Percentiles rank a stretch among this genome's conserved stretches.
Conservation (phyloP, 805 yeast species). For the Kodamaea lidongshanica region DNA sequence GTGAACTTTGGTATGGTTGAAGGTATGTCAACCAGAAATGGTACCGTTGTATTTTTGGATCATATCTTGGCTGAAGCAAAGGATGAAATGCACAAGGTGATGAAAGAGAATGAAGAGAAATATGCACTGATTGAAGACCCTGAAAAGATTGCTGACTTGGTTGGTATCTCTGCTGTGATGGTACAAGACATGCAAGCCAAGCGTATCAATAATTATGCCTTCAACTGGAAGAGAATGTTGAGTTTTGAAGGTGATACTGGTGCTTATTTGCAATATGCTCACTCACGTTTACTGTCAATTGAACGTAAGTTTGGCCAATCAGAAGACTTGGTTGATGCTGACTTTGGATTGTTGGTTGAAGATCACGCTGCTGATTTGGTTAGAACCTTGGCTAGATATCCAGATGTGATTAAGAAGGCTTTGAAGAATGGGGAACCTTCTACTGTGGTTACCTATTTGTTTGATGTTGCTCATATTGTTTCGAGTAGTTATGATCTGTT, state of each 20-base stretch:
- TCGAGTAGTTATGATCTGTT: constrained; percentile 93
- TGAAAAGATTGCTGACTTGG: constrained; percentile 87
- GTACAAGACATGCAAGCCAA: constrained; percentile 98
- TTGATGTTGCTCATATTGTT: constrained; percentile 86
- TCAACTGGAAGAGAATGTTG: constrained; percentile 97
- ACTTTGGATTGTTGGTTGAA: constrained; percentile 60
- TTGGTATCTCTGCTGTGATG: constrained; percentile 97
- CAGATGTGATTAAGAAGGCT: constrained; percentile 82
- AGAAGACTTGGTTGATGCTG: constrained; percentile 41
- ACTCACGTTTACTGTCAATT: constrained; percentile 91
- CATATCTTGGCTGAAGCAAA: constrained; percentile 88
- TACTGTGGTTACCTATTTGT: constrained; percentile 87
- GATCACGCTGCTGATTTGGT: constrained; percentile 64
- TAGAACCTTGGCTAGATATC: constrained; percentile 81
- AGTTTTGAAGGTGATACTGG: constrained; percentile 99
- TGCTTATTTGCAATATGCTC: constrained; percentile 97
- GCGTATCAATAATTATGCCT: constrained; percentile 91
- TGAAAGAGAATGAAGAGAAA: constrained; percentile 86
- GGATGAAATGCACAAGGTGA: constrained; percentile 91
- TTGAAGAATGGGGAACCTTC: constrained; percentile 85
- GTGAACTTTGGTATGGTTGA: constrained; percentile 96
- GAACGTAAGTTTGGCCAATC: constrained; percentile 67
- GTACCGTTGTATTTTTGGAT: constrained; percentile 97
- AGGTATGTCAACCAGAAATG: constrained; percentile 98
- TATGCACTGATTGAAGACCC: constrained; percentile 92